Conservation (phyloP, 2,329 filamentous ascomycete species). For the Apiospora saccharicola region DNA sequence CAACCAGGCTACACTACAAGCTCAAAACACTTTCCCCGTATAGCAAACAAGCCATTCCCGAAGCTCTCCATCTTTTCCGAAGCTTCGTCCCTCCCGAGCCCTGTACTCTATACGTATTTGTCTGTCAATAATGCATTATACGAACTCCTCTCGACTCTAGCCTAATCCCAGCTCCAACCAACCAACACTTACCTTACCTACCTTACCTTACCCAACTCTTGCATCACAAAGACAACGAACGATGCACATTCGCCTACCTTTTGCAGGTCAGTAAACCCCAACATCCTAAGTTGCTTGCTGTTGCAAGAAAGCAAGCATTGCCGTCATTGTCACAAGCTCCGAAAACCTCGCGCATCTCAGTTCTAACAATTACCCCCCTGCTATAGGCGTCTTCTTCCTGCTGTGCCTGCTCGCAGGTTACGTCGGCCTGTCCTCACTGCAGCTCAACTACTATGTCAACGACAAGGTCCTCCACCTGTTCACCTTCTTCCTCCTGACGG, state of each 20-base stretch:
- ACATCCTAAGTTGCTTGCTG: background rate
- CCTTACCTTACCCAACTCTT: background rate
- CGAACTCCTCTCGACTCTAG: conserved; percentile 7
- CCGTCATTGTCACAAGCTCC: background rate
- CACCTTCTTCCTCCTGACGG: conserved; percentile 89
- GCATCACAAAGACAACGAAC: conserved; percentile 45
- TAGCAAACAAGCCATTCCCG: background rate
- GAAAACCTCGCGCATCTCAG: background rate
- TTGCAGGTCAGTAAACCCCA: conserved; percentile 72
- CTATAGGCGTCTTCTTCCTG: conserved; percentile 69
- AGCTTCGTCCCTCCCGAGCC: background rate
- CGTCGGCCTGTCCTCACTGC: conserved; percentile 74
- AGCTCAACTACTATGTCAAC: conserved; percentile 69
- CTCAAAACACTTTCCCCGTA: background rate
- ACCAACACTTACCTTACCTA: background rate
- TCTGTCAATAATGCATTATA: conserved; percentile 1
- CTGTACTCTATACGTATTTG: background rate
- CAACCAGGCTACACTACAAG: background rate
- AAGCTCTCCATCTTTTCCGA: background rate
- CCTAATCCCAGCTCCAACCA: conserved; percentile 18
- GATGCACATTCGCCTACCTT: conserved; percentile 89
- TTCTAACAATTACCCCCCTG: background rate
- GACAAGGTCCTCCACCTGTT: conserved; percentile 89
- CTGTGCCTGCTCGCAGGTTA: conserved; percentile 81
- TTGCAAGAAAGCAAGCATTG: background rate